These are phyloP conservation scores for Pontederia paniculata DNA, from an alignment of 176 grass and related monocot species.

Conservation along the genomic window DNA sequence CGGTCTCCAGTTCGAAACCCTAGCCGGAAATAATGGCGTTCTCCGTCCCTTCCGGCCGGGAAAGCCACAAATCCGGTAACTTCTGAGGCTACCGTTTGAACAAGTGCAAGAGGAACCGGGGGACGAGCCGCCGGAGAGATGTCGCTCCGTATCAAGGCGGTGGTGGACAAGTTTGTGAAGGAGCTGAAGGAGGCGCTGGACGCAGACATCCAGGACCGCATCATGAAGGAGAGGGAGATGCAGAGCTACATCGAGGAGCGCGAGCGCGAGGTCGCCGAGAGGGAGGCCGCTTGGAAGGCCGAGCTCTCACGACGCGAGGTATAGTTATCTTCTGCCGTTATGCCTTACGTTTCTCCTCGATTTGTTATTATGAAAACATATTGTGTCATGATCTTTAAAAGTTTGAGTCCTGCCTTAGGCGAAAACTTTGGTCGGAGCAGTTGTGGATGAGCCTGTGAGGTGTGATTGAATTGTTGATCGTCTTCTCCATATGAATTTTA, in stretches of 20 bases:
- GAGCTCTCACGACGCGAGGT: slow-evolving; percentile 98
- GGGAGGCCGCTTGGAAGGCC: slow-evolving; percentile 95
- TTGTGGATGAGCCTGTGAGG: too few species aligned
- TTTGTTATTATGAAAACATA: too few species aligned
- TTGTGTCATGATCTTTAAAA: too few species aligned
- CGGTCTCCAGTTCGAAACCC: slow-evolving; percentile 1
- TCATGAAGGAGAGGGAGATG: slow-evolving; percentile 98
- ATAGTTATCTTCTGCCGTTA: background rate
- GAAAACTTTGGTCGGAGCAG: too few species aligned
- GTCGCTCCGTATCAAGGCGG: slow-evolving; percentile 78
- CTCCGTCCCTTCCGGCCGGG: background rate
- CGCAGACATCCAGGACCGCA: slow-evolving; percentile 86
- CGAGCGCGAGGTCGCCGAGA: slow-evolving; percentile 94
- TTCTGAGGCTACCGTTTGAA: background rate
- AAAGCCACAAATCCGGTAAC: background rate
- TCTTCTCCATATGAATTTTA: too few species aligned
- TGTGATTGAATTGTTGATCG: too few species aligned
- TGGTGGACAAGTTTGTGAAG: slow-evolving; percentile 89
- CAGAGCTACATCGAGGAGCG: slow-evolving; percentile 99
- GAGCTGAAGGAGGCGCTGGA: slow-evolving; percentile 94
- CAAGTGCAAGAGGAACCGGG: background rate
- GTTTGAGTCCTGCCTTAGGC: too few species aligned
- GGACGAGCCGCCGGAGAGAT: slow-evolving; percentile 21
- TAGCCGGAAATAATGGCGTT: background rate
- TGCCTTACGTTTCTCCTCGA: background rate